A percentile compares a stretch with the other conserved stretches of the same genome.
These are phyloP conservation scores for Phylloporus rhodoxanthus DNA, from an alignment of 768 basidiomycete genomes.

Conservation along the genomic window DNA sequence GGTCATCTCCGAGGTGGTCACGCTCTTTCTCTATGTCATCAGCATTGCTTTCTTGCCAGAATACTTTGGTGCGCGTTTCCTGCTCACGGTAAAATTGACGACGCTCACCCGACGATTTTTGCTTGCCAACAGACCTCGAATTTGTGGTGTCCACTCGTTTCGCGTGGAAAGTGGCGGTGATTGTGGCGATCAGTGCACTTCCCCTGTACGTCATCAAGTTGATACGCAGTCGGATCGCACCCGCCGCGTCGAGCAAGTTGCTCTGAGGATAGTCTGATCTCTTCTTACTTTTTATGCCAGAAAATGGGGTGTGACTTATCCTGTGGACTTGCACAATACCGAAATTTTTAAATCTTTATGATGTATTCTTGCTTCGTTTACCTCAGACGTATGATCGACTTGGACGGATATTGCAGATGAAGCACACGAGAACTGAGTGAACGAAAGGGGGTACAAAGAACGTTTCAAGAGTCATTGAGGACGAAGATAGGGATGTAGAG, in stretches of 20 bases:
- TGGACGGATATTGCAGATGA: conserved; percentile 22
- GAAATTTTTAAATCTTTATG: conserved; percentile 33
- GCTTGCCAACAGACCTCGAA: conserved; percentile 59
- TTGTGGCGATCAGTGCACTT: conserved; percentile 89
- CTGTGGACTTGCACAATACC: not conserved
- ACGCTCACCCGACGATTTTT: not conserved
- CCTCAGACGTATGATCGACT: conserved; percentile 15
- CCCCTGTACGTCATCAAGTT: conserved; percentile 89
- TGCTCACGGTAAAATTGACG: not conserved
- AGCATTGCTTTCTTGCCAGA: conserved; percentile 93
- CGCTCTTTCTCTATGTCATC: conserved; percentile 79
- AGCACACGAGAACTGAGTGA: conserved; percentile 13
- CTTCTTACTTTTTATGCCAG: not conserved
- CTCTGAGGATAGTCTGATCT: conserved; percentile 35
- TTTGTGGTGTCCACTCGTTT: conserved; percentile 88
- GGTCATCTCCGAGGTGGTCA: conserved; percentile 87
- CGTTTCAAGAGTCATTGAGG: conserved; percentile 11
- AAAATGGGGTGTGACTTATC: not conserved
- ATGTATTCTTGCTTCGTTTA: conserved; percentile 33
- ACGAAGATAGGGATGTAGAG: not conserved
- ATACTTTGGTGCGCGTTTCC: conserved; percentile 78
- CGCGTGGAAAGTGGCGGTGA: conserved; percentile 91
- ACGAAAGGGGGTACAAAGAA: conserved; percentile 1
- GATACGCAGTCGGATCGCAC: conserved; percentile 79
- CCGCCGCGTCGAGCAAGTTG: conserved; percentile 91